Evolutionary conservation across 306 rosid species (phyloP), one percentile per base, ranked within the genome.

Genomic region (Dicorynia guianensis): DNA sequence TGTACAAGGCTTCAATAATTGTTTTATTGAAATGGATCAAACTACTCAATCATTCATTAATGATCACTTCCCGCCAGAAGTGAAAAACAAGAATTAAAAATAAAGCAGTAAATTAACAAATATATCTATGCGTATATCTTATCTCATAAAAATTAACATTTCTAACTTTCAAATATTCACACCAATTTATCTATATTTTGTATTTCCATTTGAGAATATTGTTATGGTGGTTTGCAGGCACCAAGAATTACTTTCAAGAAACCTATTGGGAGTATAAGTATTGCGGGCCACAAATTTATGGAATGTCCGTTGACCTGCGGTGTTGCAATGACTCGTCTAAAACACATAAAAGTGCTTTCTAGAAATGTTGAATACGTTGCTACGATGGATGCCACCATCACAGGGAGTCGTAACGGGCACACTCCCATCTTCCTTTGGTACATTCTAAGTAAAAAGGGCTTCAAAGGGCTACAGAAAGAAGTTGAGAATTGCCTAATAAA

Each of bases 371-470:
- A 85, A 64, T 87, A 87, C 67, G 85, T 60, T 87, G 86, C 50
- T 2, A 11, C 50, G n/a, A 3, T 11, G 50, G 50, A 46, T 11
- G 14, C 50, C 57, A 88, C 89, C 15, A 85, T 88, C 75, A 88
- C 85, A 86, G 92, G 92, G 33, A 88, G 92, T 73, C 82, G 92
- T 47, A 77, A 83, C 47, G 92, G 92, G 53, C 92, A 85, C 74
- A 87, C 87, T 25, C 88, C 89, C 8, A 88, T 88, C 49, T 85
- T 85, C 81, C 72, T 88, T 5, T 88, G 92, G 92, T 88, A 83
- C 72, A 80, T 89, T 55, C 86, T 88, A 11, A 88, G 76, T 86
- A 79, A 43, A 47, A 88, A 85, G 59, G 92, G 89, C 46, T 85
- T 83, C 76, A 60, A 42, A 42, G 92, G 92, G 20, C 83, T 88